Evolutionary conservation across 2,329 filamentous ascomycete genomes (phyloP).

Genomic region (Fusarium illudens): DNA sequence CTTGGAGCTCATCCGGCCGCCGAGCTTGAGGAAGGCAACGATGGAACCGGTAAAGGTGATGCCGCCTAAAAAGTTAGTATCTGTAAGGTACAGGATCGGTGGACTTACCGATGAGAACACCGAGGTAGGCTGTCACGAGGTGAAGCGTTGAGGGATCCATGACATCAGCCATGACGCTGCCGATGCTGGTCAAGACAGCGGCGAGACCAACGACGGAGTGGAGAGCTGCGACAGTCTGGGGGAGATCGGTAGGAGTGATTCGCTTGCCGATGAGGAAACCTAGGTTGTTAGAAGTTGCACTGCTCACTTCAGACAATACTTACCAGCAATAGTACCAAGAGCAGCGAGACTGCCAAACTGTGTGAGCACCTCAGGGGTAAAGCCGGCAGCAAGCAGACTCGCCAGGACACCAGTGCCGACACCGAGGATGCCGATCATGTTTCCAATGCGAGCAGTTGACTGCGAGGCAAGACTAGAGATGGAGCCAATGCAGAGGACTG

Average conservation of each 20-base stretch:
- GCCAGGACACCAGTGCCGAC: conserved; percentile 85
- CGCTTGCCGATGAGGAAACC: conserved; percentile 82
- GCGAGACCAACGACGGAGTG: conserved; percentile 91
- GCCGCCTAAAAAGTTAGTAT: conserved; percentile 58
- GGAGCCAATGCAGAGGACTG: conserved; percentile 84
- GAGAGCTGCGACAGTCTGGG: conserved; percentile 87
- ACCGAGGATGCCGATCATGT: conserved; percentile 85
- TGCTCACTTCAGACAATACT: conserved; percentile 5
- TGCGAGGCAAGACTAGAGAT: conserved; percentile 85
- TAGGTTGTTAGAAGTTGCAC: conserved; percentile 28
- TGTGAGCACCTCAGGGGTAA: conserved; percentile 77
- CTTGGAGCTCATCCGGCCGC: conserved; percentile 81
- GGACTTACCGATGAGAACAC: conserved; percentile 75
- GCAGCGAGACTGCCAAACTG: conserved; percentile 83
- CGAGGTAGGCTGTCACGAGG: conserved; percentile 85
- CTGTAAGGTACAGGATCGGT: neutral
- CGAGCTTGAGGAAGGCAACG: conserved; percentile 87
- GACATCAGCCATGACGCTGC: conserved; percentile 81
- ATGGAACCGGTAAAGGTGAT: conserved; percentile 92
- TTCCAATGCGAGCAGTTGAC: conserved; percentile 82
- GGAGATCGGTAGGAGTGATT: conserved; percentile 87
- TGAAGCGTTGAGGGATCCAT: conserved; percentile 78
- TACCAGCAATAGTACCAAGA: conserved; percentile 71
- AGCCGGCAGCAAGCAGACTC: conserved; percentile 82
- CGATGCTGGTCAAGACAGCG: conserved; percentile 87